phyloP scores from a whole-genome alignment of 2,329 filamentous ascomycete species.

The Clonostachys rhizophaga region DNA sequence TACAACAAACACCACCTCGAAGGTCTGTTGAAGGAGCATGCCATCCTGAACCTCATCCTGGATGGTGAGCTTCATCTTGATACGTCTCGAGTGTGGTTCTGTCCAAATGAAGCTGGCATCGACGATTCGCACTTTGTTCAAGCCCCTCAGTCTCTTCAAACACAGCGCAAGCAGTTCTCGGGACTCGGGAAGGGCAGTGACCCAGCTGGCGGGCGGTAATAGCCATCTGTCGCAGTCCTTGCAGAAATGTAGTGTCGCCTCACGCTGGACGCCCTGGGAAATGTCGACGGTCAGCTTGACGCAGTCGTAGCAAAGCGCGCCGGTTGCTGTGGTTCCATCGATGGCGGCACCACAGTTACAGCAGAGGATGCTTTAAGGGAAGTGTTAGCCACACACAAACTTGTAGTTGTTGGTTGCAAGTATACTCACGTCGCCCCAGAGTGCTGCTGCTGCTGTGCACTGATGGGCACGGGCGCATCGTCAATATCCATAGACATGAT shows the following conservation, averaged over 20 bases:
- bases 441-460: conserved; percentile 22
- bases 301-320: conserved; percentile 93
- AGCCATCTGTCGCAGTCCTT: conserved; percentile 93
- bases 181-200: conserved; percentile 79
- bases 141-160: conserved; percentile 77
- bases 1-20: conserved; percentile 90
- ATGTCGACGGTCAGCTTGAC: conserved; percentile 94
- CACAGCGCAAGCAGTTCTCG: conserved; percentile 90
- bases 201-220: conserved; percentile 80
- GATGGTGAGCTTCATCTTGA: conserved; percentile 94
- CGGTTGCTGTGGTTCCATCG: conserved; percentile 80
- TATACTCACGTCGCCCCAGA: conserved; percentile 32
- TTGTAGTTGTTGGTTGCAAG: background rate
- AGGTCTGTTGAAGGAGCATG: conserved; percentile 79
- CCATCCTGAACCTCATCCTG: conserved; percentile 65
- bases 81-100: conserved; percentile 86
- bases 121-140: conserved; percentile 89
- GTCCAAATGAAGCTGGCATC: conserved; percentile 98
- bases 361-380: conserved; percentile 65
- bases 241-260: conserved; percentile 87
- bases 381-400: background rate
- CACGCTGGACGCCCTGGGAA: conserved; percentile 83
- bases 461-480: conserved; percentile 32
- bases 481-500: conserved; percentile 39
- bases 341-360: conserved; percentile 97